A percentile compares a stretch with the other conserved stretches of the same genome.
These are phyloP conservation scores for Flaveria bidentis DNA, from an alignment of 129 eudicot genomes.

Conservation along the genomic window DNA sequence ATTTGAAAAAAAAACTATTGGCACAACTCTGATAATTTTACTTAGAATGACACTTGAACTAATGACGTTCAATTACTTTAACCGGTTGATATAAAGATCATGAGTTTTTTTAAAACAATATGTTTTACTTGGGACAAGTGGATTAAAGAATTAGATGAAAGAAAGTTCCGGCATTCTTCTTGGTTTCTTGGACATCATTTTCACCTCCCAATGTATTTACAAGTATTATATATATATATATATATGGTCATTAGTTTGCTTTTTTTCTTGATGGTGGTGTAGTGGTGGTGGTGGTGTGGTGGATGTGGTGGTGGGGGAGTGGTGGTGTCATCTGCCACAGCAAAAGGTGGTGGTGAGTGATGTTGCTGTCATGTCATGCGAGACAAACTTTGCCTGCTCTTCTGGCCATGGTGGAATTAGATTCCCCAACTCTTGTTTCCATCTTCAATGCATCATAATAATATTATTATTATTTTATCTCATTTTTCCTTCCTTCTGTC, in stretches of 20 bases:
- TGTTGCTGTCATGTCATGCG: slow-evolving; percentile 43
- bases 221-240: background rate
- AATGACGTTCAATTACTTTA: too few species aligned
- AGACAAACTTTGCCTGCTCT: slow-evolving; percentile 45
- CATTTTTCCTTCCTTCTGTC: slow-evolving; percentile 9
- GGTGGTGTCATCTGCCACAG: slow-evolving; percentile 32
- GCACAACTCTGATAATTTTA: too few species aligned
- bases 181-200: slow-evolving; percentile 19
- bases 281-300: slow-evolving; percentile 12
- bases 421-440: slow-evolving; percentile 43
- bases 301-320: background rate
- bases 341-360: slow-evolving; percentile 37
- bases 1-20: too few species aligned
- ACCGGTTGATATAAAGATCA: too few species aligned
- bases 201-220: background rate
- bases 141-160: background rate
- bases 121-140: background rate
- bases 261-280: background rate
- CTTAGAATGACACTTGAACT: too few species aligned
- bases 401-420: slow-evolving; percentile 41
- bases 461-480: background rate
- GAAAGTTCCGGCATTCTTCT: slow-evolving; percentile 29
- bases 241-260: background rate
- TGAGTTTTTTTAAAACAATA: background rate
- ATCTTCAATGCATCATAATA: slow-evolving; percentile 5